Evolutionary conservation across 2,329 filamentous ascomycete genomes (phyloP), one percentile per base, ranked within the genome.

Genomic region (Colletotrichum navitas): DNA sequence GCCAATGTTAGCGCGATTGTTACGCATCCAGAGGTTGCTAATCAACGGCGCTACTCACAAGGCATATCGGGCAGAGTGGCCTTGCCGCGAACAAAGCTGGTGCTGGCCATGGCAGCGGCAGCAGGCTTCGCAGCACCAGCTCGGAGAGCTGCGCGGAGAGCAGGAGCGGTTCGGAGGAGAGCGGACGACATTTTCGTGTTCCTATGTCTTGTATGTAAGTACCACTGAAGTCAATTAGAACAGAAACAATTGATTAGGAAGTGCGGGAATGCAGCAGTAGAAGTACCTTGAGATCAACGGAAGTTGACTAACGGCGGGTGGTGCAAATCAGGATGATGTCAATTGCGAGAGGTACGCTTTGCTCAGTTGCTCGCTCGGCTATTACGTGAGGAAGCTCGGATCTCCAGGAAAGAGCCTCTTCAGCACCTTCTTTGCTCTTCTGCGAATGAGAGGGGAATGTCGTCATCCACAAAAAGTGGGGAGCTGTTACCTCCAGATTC

Each of bases 41-140:
- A 24, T 14, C 3, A n/a, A 24, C 1, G 39, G 76, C 14, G 34
- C 56, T 58, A 62, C 85, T 78, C 78, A 88, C 87, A 89, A 34
- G 84, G 76, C n/a, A 98, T 91, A 79, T 98, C 95, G 74, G 96
- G 96, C 52, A 99, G 92, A 52, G 95, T 97, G 63, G 93, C 95
- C 87, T 98, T 98, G 84, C 90, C 91, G 78, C 94, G 91, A 77
- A 92, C 88, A 79, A 97, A 97, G 80, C 89, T 92, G 77, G 91
- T 92, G 82, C 90, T 90, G 75, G 92, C 90, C 79, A 93, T 85
- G 79, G 91, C 89, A 77, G 89, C 88, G 68, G 86, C 87, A 68
- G 86, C 83, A 74, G 73, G 87, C 80, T 88, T 89, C 71, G 89
- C 85, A 78, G 89, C 88, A 78, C 87, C 85, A 75, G 91, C 88